phyloP scores from a whole-genome alignment of 345 rosid species.

The Syzygium aromaticum region DNA sequence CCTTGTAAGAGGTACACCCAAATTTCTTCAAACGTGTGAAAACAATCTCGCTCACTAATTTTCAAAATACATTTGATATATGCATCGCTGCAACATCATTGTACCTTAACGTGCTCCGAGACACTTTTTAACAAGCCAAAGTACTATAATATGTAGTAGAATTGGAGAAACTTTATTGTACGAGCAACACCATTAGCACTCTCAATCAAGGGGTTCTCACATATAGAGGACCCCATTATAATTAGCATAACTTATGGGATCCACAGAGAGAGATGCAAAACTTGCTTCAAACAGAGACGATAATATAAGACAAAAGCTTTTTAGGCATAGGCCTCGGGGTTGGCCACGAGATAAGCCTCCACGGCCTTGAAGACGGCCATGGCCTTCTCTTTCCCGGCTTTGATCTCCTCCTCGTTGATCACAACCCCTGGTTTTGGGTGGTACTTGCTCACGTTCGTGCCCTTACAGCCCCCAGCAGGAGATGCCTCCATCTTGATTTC shows the following conservation, averaged over 20 bases:
- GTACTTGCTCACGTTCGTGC: constrained; percentile 8
- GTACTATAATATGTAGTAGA: not conserved
- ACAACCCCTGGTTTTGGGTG: constrained; percentile 1
- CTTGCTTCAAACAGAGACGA: not conserved
- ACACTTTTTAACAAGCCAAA: not conserved
- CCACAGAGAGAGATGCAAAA: not conserved
- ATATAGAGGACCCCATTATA: not conserved
- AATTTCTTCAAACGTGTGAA: not conserved
- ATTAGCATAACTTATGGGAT: not conserved
- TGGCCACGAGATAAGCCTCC: constrained; percentile 24
- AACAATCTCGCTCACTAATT: not conserved
- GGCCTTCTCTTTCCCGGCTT: constrained; percentile 20
- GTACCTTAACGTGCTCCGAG: not conserved
- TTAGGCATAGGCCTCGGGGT: constrained; percentile 13
- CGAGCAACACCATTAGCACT: not conserved
- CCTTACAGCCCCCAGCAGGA: constrained; percentile 13
- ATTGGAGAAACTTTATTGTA: not conserved
- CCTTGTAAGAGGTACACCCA: not conserved
- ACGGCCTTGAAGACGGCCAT: constrained; percentile 15
- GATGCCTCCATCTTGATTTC: constrained; percentile 3
- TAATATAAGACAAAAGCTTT: not conserved
- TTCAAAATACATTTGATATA: not conserved
- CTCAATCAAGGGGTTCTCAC: not conserved
- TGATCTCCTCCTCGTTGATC: constrained; percentile 16
- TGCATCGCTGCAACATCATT: not conserved